phyloP scores from a whole-genome alignment of 108 stramenopile genomes.

The Mediolabrus comicus region DNA sequence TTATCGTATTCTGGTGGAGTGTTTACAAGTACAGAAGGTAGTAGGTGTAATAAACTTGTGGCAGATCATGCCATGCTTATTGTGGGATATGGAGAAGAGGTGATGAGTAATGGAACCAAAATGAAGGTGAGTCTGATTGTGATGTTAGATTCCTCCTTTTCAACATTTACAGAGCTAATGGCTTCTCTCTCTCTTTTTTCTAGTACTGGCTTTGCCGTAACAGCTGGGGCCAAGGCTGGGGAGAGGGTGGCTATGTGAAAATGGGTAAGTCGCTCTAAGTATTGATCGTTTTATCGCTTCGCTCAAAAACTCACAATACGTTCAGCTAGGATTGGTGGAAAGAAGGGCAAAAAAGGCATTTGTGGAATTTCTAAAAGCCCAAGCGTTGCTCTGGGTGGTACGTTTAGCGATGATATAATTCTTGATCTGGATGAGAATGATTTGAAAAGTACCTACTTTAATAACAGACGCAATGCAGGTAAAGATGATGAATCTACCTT shows the following conservation, averaged over 20 bases:
- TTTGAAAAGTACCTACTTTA: not conserved
- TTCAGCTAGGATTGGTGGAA: slow-evolving; percentile 53
- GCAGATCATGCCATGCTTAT: slow-evolving; percentile 80
- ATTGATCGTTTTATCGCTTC: no score
- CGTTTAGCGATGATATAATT: slow-evolving; percentile 26
- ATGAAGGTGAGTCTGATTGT: not conserved
- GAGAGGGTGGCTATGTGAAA: slow-evolving; percentile 69
- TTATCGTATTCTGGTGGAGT: slow-evolving; percentile 65
- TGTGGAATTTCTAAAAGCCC: slow-evolving; percentile 78
- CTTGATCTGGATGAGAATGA: slow-evolving; percentile 3
- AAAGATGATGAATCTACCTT: slow-evolving; percentile 3
- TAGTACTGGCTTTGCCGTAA: slow-evolving; percentile 77
- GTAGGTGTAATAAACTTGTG: slow-evolving; percentile 44
- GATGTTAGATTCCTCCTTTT: not conserved
- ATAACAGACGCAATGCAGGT: not conserved
- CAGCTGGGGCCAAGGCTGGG: slow-evolving; percentile 70
- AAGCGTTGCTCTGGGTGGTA: slow-evolving; percentile 69
- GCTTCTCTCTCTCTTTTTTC: not conserved
- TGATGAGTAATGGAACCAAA: slow-evolving; percentile 15
- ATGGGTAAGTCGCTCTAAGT: no score
- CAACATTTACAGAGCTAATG: not conserved
- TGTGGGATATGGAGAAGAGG: slow-evolving; percentile 61
- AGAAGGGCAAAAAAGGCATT: slow-evolving; percentile 55
- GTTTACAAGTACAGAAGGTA: slow-evolving; percentile 33
- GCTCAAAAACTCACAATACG: no score